A percentile compares a stretch with the other conserved stretches of the same genome.
These are phyloP conservation scores for Pichia kudriavzevii DNA, from an alignment of 1,139 yeast genomes.

Conservation along the genomic window DNA sequence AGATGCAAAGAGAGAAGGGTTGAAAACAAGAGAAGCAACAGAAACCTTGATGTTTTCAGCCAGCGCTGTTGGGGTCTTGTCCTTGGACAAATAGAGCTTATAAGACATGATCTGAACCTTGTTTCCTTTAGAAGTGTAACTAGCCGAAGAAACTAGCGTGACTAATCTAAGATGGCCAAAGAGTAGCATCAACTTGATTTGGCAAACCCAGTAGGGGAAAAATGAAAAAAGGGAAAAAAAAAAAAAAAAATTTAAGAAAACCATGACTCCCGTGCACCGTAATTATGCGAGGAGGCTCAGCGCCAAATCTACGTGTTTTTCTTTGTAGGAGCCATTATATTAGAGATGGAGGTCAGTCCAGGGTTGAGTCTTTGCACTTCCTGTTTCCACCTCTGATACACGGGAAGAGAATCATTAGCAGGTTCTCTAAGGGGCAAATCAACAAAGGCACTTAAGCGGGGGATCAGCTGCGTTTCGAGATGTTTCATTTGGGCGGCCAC, in stretches of 20 bases:
- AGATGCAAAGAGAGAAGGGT: conserved; percentile 19
- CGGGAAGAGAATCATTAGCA: neutral
- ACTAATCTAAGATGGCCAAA: too few relatives aligned
- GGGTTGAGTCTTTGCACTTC: conserved; percentile 10
- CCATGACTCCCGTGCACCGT: conserved; percentile 2
- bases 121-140: too few relatives aligned
- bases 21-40: conserved; percentile 40
- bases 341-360: conserved; percentile 7
- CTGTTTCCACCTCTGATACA: conserved; percentile 17
- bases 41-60: conserved; percentile 55
- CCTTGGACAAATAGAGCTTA: conserved; percentile 37
- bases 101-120: conserved; percentile 19
- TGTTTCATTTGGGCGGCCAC: neutral
- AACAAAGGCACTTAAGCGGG: too few relatives aligned
- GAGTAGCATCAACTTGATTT: too few relatives aligned
- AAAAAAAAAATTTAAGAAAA: neutral
- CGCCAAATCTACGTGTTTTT: neutral
- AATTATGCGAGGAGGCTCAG: neutral
- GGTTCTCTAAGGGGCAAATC: too few relatives aligned
- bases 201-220: neutral
- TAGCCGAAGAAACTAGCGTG: too few relatives aligned
- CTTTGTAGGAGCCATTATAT: conserved; percentile 23
- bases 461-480: neutral
- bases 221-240: neutral
- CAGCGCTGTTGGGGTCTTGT: conserved; percentile 35